Percentiles rank a stretch among this genome's conserved stretches.
Evolutionary conservation across 306 rosid genomes (phyloP).

Genomic region (Lotus japonicus): DNA sequence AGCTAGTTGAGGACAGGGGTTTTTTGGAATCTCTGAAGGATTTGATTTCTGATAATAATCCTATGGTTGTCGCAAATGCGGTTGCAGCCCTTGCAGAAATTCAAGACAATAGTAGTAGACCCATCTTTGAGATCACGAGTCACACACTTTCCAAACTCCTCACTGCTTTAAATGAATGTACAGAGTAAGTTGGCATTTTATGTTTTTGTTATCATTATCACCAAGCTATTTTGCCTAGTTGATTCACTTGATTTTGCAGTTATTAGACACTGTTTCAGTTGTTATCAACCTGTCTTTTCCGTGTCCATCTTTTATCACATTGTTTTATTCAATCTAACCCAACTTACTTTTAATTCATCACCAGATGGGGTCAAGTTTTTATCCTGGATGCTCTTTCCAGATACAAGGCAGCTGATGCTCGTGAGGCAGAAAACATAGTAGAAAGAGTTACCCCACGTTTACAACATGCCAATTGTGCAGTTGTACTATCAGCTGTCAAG

Average conservation of each 20-base stretch:
- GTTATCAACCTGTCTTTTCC: background rate
- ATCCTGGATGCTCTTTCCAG: constrained; percentile 95
- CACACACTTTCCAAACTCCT: constrained; percentile 93
- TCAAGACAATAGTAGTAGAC: constrained; percentile 81
- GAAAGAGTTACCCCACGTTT: constrained; percentile 98
- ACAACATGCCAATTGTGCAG: constrained; percentile 99
- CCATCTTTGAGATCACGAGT: constrained; percentile 85
- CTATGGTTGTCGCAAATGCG: constrained; percentile 99
- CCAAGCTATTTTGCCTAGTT: constrained; percentile 6
- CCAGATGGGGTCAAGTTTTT: constrained; percentile 99
- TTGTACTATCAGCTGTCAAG: constrained; percentile 98
- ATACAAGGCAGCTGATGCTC: constrained; percentile 95
- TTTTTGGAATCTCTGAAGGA: constrained; percentile 93
- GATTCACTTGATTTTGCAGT: background rate
- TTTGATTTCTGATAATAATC: constrained; percentile 98
- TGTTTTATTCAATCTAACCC: constrained; percentile 16
- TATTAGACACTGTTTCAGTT: constrained; percentile 2
- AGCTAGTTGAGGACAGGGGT: constrained; percentile 97
- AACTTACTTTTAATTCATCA: constrained; percentile 14
- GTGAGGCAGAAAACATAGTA: constrained; percentile 96
- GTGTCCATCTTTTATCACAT: background rate
- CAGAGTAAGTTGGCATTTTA: constrained; percentile 67
- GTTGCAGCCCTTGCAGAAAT: constrained; percentile 98
- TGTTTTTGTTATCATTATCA: background rate
- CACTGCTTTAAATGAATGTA: constrained; percentile 97